These are phyloP conservation scores for Colletotrichum plurivorum DNA, from an alignment of 2,329 filamentous ascomycete species.

Conservation along the genomic window DNA sequence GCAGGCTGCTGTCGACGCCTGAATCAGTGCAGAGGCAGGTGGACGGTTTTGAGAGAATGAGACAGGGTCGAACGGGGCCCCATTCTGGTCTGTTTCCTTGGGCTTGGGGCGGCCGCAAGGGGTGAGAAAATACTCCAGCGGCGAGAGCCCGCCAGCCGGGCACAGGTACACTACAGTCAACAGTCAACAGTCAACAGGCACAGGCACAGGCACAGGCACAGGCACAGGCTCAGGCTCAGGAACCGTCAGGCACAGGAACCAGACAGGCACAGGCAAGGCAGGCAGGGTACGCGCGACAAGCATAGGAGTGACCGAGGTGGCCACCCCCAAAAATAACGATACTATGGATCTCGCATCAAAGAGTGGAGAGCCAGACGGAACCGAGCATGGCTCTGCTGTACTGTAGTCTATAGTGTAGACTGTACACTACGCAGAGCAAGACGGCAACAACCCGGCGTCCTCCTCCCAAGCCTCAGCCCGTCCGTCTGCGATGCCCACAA, in stretches of 20 bases:
- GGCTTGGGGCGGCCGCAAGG: slow-evolving; percentile 18
- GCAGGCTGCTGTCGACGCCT: slow-evolving; percentile 31
- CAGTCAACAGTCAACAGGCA: no score
- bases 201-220: no score
- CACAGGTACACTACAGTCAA: slow-evolving; percentile 27
- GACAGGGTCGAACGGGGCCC: slow-evolving; percentile 34
- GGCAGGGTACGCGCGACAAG: slow-evolving; percentile 2
- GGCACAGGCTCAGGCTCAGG: no score
- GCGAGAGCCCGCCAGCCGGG: background rate
- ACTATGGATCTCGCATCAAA: slow-evolving; percentile 29
- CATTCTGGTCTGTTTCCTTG: slow-evolving; percentile 24
- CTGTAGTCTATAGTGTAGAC: background rate
- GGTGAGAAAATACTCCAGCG: background rate
- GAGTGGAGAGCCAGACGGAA: background rate
- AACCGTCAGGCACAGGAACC: background rate
- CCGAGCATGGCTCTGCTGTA: slow-evolving; percentile 5
- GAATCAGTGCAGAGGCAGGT: slow-evolving; percentile 34
- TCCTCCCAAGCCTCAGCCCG: background rate
- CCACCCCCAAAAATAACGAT: slow-evolving; percentile 16
- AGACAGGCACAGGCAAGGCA: background rate
- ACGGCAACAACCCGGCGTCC: slow-evolving; percentile 5
- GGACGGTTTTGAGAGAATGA: slow-evolving; percentile 29
- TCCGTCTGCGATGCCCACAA: background rate
- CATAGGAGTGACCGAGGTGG: slow-evolving; percentile 17
- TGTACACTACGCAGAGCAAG: background rate